Evolutionary conservation across 2,329 filamentous ascomycete genomes (phyloP), one percentile per base, ranked within the genome.

Genomic region (Microascus cirrosus): DNA sequence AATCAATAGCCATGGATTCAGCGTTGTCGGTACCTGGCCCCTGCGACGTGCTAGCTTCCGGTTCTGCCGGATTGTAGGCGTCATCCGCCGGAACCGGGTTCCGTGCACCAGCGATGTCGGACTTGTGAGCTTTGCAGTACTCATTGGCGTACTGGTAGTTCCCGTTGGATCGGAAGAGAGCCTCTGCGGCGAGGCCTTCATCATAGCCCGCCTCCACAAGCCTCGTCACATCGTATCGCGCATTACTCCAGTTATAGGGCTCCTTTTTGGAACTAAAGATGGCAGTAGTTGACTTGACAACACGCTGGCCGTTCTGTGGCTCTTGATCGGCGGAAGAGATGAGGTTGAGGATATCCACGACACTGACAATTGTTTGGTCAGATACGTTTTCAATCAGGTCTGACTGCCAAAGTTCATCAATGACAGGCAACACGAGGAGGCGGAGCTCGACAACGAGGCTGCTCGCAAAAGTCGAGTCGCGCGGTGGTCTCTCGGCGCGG

Each of bases 381-480:
- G 88, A 85, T 1, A 90, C 83, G 65, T 90, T 92, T 64, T 96
- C 90, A 20, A 94, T 83, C 54, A 95, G 82, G 28, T 84, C 77
- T 1, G 91, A 95, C 63, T 90, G 85, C 95, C 94, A 99, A 32
- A 97, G 80, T 53, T 85, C 80, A 59, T 82, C 81, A 48, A 94
- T 80, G 53, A 87, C 82, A 0, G 91, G 89, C 15, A 96, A 74
- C 28, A 96, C 83, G 28, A 85, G 83, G 72, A 88, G 84, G 50
- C 94, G 86, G 50, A 97, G 73, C 68, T 97, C 93, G 6, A 97
- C 84, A 15, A 96, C 75, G 58, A 97, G 87, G 65, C 96, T 93
- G 1, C 82, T 77, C 15, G 84, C 79, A 11, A 76, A 67, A 24
- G 73, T 71, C 2, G 69, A 64, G 25, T 73, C 73, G 13, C 69